Base-by-base conservation (phyloP, 176 grass and related monocot genomes). In the Zoysia japonica region DNA sequence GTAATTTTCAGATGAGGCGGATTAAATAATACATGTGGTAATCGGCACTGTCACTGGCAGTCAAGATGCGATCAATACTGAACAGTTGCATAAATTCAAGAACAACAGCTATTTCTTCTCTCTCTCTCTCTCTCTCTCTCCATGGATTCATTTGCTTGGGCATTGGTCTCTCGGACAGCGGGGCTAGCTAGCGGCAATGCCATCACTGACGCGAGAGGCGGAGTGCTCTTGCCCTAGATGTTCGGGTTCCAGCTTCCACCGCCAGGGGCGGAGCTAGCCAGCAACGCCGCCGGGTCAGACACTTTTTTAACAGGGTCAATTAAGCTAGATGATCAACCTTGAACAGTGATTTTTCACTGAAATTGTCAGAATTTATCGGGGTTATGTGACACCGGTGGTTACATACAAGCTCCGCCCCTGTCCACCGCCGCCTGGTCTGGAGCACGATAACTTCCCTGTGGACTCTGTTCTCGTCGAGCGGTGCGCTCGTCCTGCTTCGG, bases 41-140 rank as follows among this genome's bases (percentile, higher is more conserved):
- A 82, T 84, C 75, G 82, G 82, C 82, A 89, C 43, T 81, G 87
- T 88, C 87, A 89, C 43, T 81, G 87, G 84, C 87, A 88, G 77
- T 61, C 57, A 41, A 62, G 46, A 62, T 54, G 42, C 11, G 5
- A 66, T 63, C 41, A 85, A 65, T 35, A 44, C 57, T 10, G 7
- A 48, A 5, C 63, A 54, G 68, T n/a, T 46, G 48, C 75, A 78
- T 78, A 87, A 57, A 59, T 59, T 78, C 79, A 73, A 77, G 59
- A 71, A 59, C 42, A 71, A 59, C 42, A 43, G 4, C 20, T 40
- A 47, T 72, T 78, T 72, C 68, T 15, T 57, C 59, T 43, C 12
- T 36, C 43, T 11, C 3, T 10, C 82, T n/a, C 28, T 17, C 73
- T 5, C 46, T 17, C 14, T 16, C 56, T 65, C 38, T 48, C 47